Base-by-base conservation (phyloP, 768 basidiomycete species). In the Auricularia auricula-judae region DNA sequence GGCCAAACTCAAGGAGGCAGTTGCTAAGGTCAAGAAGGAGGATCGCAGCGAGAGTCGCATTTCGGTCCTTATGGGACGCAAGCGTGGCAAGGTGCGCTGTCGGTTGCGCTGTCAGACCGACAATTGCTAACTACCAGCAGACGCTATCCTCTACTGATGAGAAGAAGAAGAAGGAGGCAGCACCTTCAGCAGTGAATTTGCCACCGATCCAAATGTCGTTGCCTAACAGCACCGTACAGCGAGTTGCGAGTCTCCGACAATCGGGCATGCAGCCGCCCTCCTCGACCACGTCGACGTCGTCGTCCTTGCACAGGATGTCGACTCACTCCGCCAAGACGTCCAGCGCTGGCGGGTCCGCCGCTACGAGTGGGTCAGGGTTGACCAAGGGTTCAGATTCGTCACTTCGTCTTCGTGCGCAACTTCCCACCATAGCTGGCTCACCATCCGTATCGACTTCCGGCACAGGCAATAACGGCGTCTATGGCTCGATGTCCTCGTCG, bases 381-480 rank as follows among this genome's bases (percentile, higher is more conserved):
- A 89, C 90, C 72, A 92, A 92, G 72, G 88, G 88, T 65, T 91
- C 91, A 12, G 91, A 93, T 72, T 78, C 85, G 4, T 92, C 91
- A 36, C 81, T 92, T 62, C 87, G 91, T 23, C 82, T 76, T 62
- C 85, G 89, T 66, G 84, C 85, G 71, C 84, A 87, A 68, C 77
- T 96, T 10, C 93, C 93, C 8, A 94, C 94, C 11, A 96, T 96
- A 64, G 92, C 93, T 36, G 94, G 94, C 36, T 95, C 93, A 3
- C 94, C 94, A 3, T 95, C 93, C 12, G 89, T 93, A 60, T 88
- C 86, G 60, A 84, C 84, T 36, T 80, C 78, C 14, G 82, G 80
- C 53, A 64, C 80, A 76, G 16, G 81, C 80, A 8, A 82, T 83
- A 10, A 79, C 80, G n/a, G 78, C 82, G 11, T 72, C 82, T 62